phyloP scores from a whole-genome alignment of 441 rosid species.

The Gossypium armourianum region DNA sequence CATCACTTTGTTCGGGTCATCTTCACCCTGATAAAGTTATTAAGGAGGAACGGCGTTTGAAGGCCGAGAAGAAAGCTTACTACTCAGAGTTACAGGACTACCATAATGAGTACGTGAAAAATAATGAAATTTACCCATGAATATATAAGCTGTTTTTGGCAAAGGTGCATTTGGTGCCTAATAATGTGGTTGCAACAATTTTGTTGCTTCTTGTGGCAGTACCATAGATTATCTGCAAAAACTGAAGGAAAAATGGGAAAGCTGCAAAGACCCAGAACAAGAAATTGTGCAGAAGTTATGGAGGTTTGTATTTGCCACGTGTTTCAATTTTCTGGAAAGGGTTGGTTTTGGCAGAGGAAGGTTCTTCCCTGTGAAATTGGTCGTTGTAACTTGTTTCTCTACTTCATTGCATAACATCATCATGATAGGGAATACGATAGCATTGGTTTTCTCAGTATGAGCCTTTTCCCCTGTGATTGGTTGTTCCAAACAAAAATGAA shows the following conservation, averaged over 20 bases:
- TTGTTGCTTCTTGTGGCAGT: conserved; percentile 43
- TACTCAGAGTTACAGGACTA: conserved; percentile 57
- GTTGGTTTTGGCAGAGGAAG: conserved; percentile 7
- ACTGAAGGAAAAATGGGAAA: conserved; percentile 68
- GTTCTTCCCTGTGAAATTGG: not conserved
- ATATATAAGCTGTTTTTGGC: not conserved
- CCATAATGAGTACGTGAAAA: conserved; percentile 57
- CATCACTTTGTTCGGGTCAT: conserved; percentile 56
- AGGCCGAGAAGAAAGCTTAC: conserved; percentile 43
- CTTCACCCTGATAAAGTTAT: conserved; percentile 74
- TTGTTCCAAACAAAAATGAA: conserved; percentile 3
- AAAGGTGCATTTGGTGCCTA: conserved; percentile 1
- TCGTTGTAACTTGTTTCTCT: not conserved
- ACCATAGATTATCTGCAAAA: conserved; percentile 55
- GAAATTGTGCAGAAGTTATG: conserved; percentile 44
- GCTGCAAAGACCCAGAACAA: conserved; percentile 54
- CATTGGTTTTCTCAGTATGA: not conserved
- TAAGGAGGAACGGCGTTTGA: conserved; percentile 38
- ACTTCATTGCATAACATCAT: not conserved
- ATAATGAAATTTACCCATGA: not conserved
- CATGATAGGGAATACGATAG: not conserved
- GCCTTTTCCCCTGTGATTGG: not conserved
- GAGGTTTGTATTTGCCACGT: conserved; percentile 40
- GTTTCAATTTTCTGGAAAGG: conserved; percentile 10
- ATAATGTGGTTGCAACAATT: conserved; percentile 18